phyloP scores from a whole-genome alignment of 176 grass and related monocot species.

The maize (Zea mays) region Zm-B73-REFERENCE-NAM-5.0 NC_050104.1:14584501-14585000 shows the following conservation, averaged over 20 bases:
- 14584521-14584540: neutral
- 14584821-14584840: conserved; percentile 54
- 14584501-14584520: conserved; percentile 43
- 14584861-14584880: conserved; percentile 27
- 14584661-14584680: neutral
- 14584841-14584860: conserved; percentile 10
- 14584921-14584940: conserved; percentile 72
- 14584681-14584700: conserved; percentile 46
- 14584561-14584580: conserved; percentile 33
- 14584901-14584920: conserved; percentile 63
- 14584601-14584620: neutral
- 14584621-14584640: neutral
- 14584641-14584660: neutral
- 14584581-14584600: conserved; percentile 4
- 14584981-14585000: conserved; percentile 14
- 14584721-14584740: conserved; percentile 63
- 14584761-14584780: conserved; percentile 49
- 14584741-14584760: conserved; percentile 79
- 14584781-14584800: conserved; percentile 35
- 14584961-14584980: conserved; percentile 41
- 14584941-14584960: conserved; percentile 96
- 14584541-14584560: conserved; percentile 26
- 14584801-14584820: conserved; percentile 77
- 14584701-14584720: conserved; percentile 25
- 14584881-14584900: conserved; percentile 42